Base-by-base conservation (phyloP, 305 asterid genomes). In the Fraxinus sp. region DNA sequence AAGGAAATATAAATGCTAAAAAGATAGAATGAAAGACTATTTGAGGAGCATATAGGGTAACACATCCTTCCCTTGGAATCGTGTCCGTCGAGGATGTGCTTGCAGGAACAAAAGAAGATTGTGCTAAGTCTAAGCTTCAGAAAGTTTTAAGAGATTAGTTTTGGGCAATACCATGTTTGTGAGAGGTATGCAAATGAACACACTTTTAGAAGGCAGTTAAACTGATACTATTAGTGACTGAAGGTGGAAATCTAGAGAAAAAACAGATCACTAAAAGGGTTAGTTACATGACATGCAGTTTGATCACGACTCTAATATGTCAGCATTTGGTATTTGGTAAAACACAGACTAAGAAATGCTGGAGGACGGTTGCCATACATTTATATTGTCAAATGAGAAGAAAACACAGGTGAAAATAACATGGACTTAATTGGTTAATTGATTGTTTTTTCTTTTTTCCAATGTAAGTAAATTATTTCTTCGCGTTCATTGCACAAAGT, bases 381-480 rank as follows among this genome's bases (percentile, higher is more conserved):
- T 77, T 43, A 49, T 55, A 76, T 76, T 20, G 39, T 5, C 30
- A 64, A 49, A 66, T 16, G 20, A 35, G 46, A 64, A 49, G 32
- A 13, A 64, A 62, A 11, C 64, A 28, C 72, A 73, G 8, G 11
- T 7, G 68, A 57, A 57, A 20, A 57, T 7, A 57, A 18, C 68
- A 18, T 57, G 28, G 68, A 18, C 13, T 57, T 7, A n/a, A 11
- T 36, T 52, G 37, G 28, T 57, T 7, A 49, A 82, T 16, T 26
- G 32, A 20, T 30, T 26, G 22, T 33, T 14, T 6, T 11, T 28
- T 30, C 35, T 5, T 18, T 18, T 41, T 22, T 18, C 2, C 10
- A 80, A 28, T 11, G 11, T 18, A 79, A 79, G 37, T 79, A 18
- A 20, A 36, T 75, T 39, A 75, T 75, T 35, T 74, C 82, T 79